Conservation (phyloP, 2,329 filamentous ascomycete species). For the Sphaerulina vaccinii region DNA sequence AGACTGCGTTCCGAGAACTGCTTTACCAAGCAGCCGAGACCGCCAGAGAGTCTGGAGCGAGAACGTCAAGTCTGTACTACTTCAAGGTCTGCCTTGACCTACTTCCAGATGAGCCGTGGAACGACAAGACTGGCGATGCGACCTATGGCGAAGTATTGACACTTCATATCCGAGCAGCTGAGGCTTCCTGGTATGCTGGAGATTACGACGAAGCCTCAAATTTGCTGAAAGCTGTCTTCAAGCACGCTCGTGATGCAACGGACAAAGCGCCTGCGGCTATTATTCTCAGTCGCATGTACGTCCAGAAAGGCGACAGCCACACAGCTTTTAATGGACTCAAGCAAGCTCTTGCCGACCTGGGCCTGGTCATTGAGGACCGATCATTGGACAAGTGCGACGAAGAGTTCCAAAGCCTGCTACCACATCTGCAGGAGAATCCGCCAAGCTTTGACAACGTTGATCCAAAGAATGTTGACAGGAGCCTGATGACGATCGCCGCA, state of each 20-base stretch:
- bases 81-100: slow-evolving; percentile 74
- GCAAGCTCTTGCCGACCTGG: slow-evolving; percentile 68
- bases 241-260: slow-evolving; percentile 66
- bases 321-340: slow-evolving; percentile 69
- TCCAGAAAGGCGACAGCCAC: slow-evolving; percentile 69
- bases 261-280: slow-evolving; percentile 82
- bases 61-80: slow-evolving; percentile 78
- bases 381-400: slow-evolving; percentile 76
- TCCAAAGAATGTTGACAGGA: slow-evolving; percentile 49
- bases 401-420: slow-evolving; percentile 59
- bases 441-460: slow-evolving; percentile 19
- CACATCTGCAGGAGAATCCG: slow-evolving; percentile 24
- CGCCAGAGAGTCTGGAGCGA: slow-evolving; percentile 77
- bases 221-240: slow-evolving; percentile 69
- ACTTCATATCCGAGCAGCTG: slow-evolving; percentile 74
- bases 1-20: slow-evolving; percentile 63
- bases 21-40: slow-evolving; percentile 76
- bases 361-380: slow-evolving; percentile 62
- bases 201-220: slow-evolving; percentile 66
- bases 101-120: slow-evolving; percentile 79
- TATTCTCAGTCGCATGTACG: slow-evolving; percentile 74
- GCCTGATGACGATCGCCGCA: slow-evolving; percentile 64
- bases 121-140: slow-evolving; percentile 64
- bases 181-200: slow-evolving; percentile 78
- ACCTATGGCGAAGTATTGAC: slow-evolving; percentile 84